Conservation (phyloP, 345 rosid species). For the Eucalyptus virginea region DNA sequence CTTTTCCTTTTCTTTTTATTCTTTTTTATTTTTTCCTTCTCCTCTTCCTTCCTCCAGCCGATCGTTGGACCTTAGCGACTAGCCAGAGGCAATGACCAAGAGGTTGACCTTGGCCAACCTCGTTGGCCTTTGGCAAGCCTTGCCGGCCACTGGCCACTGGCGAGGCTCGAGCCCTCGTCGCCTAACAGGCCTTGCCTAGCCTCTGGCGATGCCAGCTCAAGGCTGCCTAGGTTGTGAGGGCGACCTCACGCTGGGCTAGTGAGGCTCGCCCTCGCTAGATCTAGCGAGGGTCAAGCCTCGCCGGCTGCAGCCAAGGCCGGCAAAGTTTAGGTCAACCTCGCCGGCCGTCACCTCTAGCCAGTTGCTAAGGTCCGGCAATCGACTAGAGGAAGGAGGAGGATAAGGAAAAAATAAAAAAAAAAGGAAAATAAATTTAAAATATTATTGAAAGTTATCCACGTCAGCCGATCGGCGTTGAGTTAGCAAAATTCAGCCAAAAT, state of each 20-base stretch:
- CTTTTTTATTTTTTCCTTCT: too few species aligned
- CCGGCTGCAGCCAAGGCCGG: accelerated
- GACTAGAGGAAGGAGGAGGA: too few species aligned
- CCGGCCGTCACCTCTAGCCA: accelerated
- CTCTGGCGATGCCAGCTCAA: accelerated
- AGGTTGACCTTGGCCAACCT: accelerated
- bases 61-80: accelerated
- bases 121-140: accelerated
- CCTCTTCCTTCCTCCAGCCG: accelerated
- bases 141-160: accelerated
- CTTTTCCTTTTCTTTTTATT: too few species aligned
- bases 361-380: accelerated
- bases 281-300: too few species aligned
- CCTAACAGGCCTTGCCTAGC: accelerated
- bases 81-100: accelerated
- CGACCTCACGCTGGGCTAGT: accelerated
- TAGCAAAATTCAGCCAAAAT: accelerated
- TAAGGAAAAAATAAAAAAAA: too few species aligned
- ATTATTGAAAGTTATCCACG: too few species aligned
- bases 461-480: accelerated
- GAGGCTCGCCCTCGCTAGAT: too few species aligned
- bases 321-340: too few species aligned
- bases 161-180: accelerated
- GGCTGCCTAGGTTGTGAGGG: accelerated
- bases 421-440: too few species aligned